Evolutionary conservation across 192 early-diverging fungal genomes (phyloP).

Genomic region (Coemansia sp.): DNA sequence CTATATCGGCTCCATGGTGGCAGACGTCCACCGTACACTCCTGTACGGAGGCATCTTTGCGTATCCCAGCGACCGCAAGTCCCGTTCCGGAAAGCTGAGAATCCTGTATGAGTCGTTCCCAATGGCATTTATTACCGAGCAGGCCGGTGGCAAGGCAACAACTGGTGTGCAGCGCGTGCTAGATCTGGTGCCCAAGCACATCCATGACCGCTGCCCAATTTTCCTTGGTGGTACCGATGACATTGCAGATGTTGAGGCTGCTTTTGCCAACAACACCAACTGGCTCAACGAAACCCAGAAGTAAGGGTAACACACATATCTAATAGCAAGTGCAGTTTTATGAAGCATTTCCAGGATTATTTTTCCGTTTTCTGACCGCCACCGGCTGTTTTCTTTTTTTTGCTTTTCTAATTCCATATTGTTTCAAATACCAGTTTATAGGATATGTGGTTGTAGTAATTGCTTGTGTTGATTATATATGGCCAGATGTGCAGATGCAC

Average conservation of each 20-base stretch:
- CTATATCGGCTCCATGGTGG: constrained; percentile 98
- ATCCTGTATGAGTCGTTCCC: constrained; percentile 98
- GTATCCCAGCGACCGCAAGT: constrained; percentile 79
- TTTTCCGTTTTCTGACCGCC: no score
- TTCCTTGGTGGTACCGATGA: constrained; percentile 90
- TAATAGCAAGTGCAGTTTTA: background rate
- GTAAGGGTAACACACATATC: background rate
- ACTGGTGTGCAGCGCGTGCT: constrained; percentile 82
- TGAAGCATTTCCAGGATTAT: background rate
- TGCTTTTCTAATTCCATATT: background rate
- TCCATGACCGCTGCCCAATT: constrained; percentile 89
- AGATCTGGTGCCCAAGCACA: constrained; percentile 80
- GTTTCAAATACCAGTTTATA: background rate
- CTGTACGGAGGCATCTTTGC: constrained; percentile 90
- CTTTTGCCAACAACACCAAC: constrained; percentile 59
- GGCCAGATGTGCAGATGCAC: no score
- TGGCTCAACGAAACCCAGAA: constrained; percentile 41
- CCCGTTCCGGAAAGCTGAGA: constrained; percentile 87
- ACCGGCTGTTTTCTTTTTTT: background rate
- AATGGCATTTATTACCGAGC: constrained; percentile 94
- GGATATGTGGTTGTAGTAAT: no score
- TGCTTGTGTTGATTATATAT: no score
- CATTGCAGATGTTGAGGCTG: constrained; percentile 81
- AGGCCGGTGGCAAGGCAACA: constrained; percentile 91
- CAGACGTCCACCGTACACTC: constrained; percentile 95